Evolutionary conservation across 306 rosid genomes (phyloP).

Genomic region (Glycyrrhiza uralensis): DNA sequence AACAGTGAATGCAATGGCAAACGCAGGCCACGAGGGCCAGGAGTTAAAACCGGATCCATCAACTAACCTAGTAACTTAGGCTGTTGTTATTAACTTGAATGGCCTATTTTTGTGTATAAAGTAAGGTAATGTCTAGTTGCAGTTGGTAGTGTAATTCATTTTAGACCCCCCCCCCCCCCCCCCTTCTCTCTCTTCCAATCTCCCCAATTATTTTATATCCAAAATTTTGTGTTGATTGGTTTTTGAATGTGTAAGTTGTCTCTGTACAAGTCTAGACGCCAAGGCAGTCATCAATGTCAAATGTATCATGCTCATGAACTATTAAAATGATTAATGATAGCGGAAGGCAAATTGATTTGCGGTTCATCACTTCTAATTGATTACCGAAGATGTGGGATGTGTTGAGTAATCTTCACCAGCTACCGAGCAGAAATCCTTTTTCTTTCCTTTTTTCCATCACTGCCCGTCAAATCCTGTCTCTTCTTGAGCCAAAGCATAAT

Average conservation of each 20-base stretch:
- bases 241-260: slow-evolving; percentile 21
- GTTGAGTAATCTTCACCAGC: neutral
- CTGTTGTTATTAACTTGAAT: slow-evolving; percentile 33
- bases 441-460: neutral
- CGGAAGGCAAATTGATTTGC: neutral
- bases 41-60: slow-evolving; percentile 27
- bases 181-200: no score
- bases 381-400: neutral
- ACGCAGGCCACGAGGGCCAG: slow-evolving; percentile 29
- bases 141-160: slow-evolving; percentile 37
- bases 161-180: neutral
- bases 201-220: slow-evolving; percentile 2
- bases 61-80: slow-evolving; percentile 46
- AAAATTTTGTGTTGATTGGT: slow-evolving; percentile 13
- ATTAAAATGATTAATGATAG: slow-evolving; percentile 19
- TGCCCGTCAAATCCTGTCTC: neutral
- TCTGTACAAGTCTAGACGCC: slow-evolving; percentile 25
- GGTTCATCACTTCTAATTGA: neutral
- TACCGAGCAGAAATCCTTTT: neutral
- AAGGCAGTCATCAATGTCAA: slow-evolving; percentile 18
- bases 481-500: neutral
- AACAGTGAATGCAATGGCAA: slow-evolving; percentile 23
- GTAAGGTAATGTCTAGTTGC: slow-evolving; percentile 43
- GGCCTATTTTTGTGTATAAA: slow-evolving; percentile 54
- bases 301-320: slow-evolving; percentile 26